Conservation (phyloP, 2,329 filamentous ascomycete species). For the Botrytis fabae region DNA sequence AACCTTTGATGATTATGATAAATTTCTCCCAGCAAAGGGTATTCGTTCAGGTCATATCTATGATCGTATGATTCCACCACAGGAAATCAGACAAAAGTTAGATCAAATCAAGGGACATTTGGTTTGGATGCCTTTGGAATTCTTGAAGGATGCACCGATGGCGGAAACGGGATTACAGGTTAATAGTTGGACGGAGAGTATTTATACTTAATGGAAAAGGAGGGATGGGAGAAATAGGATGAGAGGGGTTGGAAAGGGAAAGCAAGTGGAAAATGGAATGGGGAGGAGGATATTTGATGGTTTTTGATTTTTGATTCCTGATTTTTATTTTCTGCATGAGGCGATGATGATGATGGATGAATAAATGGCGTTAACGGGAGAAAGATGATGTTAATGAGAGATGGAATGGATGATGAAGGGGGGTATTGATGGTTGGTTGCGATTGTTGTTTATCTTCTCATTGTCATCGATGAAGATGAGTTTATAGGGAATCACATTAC, state of each 20-base stretch:
- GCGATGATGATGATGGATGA: background rate
- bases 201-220: conserved; percentile 61
- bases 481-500: background rate
- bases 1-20: conserved; percentile 87
- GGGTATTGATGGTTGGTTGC: background rate
- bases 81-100: conserved; percentile 73
- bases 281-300: background rate
- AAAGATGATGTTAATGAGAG: too few relatives aligned
- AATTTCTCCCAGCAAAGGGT: conserved; percentile 68
- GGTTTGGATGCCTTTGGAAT: conserved; percentile 93
- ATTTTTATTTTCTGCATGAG: background rate
- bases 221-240: too few relatives aligned
- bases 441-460: background rate
- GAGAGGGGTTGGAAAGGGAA: background rate
- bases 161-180: conserved; percentile 76
- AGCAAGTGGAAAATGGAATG: background rate
- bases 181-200: conserved; percentile 83
- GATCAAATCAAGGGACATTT: conserved; percentile 82
- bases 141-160: conserved; percentile 82
- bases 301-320: too few relatives aligned
- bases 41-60: conserved; percentile 85
- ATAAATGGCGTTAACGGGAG: background rate
- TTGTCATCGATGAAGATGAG: background rate
- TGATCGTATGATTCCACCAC: conserved; percentile 71
- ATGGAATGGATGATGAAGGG: background rate